These are phyloP conservation scores for Pseudogymnoascus sp. DNA, from an alignment of 2,329 filamentous ascomycete genomes.

Conservation along the genomic window DNA sequence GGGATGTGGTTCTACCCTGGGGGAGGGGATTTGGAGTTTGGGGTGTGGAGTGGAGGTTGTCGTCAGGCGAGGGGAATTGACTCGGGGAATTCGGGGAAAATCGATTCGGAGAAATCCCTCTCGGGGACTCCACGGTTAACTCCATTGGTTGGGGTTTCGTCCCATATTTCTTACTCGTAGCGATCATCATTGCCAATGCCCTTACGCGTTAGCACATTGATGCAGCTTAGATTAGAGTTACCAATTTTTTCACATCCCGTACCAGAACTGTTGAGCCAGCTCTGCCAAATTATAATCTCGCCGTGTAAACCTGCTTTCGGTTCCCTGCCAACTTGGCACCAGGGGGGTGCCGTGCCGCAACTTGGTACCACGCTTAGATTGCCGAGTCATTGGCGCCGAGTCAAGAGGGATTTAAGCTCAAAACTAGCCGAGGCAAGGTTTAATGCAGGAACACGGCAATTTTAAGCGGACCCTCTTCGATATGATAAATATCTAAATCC, in stretches of 20 bases:
- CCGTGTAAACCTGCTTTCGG: not conserved
- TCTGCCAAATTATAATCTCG: not conserved
- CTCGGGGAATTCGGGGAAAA: not conserved
- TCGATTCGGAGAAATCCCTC: not conserved
- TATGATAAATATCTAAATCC: not conserved
- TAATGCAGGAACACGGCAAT: not conserved
- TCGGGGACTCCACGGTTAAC: not conserved
- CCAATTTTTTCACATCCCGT: not conserved
- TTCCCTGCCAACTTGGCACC: not conserved
- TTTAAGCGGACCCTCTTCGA: not conserved
- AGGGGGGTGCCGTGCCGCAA: not conserved
- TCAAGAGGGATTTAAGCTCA: not conserved
- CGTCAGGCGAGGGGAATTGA: not conserved
- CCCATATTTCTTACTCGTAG: not conserved
- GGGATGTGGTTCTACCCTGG: not conserved
- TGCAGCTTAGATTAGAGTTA: not conserved
- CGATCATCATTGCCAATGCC: not conserved
- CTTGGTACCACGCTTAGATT: not conserved
- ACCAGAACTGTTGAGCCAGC: not conserved
- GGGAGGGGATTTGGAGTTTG: not conserved
- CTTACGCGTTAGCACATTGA: not conserved
- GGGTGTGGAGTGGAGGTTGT: not conserved
- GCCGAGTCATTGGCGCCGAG: not conserved
- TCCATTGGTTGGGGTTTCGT: not conserved
- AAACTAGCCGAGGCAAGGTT: not conserved